Base-by-base conservation (phyloP, 2,329 filamentous ascomycete species). In the Cladosporium velox region DNA sequence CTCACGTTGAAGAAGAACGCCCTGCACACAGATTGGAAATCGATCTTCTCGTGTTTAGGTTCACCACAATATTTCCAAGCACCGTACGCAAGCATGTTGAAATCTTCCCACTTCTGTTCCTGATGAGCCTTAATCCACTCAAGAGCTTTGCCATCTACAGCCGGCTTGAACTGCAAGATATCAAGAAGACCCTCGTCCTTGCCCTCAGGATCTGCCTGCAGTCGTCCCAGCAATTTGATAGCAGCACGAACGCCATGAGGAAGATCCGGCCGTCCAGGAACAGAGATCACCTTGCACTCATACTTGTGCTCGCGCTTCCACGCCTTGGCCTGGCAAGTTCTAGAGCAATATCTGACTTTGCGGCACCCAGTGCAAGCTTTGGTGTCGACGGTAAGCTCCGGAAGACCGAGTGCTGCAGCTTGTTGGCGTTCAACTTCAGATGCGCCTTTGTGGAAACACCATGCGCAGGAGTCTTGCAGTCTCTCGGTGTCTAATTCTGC, bases 221-320 rank as follows among this genome's bases (percentile, higher is more conserved):
- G 52, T 34, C 70, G 67, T 1, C 69, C 70, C 8, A 89, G 75
- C 21, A 88, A 75, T 24, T 87, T 83, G 65, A 88, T 78, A 2
- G 85, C 78, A 6, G 84, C 85, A 15, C 87, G 80, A 1, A 85
- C 84, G 49, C 83, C 82, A 68, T 82, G 85, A 0, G 87, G 87
- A 2, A 88, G 76, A 44, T 77, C 73, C 59, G 75, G 78, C 38
- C 74, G 71, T 21, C 68, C 67, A 4, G 85, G 74, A 10, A 75
- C 75, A 52, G 79, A 78, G 62, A 85, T 83, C 7, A 85, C 79
- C 32, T 82, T 80, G 72, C 87, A 90, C 75, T 89, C 86, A 66
- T 83, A 76, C 64, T 86, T 87, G 77, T 90, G 87, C 11, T 80
- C 79, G 21, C 81, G 78, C 61, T 82, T 84, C 87, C 87, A 90